A percentile compares a stretch with the other conserved stretches of the same genome.
These are phyloP conservation scores for Choanephora cucurbitarum DNA, from an alignment of 371 early-diverging fungal genomes.

Conservation along the genomic window DNA sequence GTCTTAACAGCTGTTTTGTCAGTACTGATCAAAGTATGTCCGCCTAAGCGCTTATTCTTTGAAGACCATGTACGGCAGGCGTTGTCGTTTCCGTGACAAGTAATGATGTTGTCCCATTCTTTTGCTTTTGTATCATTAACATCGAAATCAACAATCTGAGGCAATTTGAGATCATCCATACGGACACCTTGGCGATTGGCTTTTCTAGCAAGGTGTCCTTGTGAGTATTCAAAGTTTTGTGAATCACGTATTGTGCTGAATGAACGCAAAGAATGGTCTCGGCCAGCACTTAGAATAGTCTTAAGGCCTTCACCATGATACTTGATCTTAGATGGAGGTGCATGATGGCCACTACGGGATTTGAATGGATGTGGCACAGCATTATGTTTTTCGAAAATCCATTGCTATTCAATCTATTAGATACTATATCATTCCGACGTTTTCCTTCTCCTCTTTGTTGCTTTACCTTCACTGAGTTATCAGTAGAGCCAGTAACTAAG, in stretches of 20 bases:
- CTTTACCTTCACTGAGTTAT: conserved; percentile 86
- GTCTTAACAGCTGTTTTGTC: conserved; percentile 71
- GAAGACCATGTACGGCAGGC: conserved; percentile 84
- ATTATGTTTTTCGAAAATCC: conserved; percentile 91
- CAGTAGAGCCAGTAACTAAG: conserved; percentile 84
- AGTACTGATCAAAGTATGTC: conserved; percentile 59
- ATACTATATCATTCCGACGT: not conserved
- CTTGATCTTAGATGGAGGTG: conserved; percentile 79
- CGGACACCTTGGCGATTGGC: conserved; percentile 59
- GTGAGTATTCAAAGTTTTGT: conserved; percentile 82
- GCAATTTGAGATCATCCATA: conserved; percentile 71
- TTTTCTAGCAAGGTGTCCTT: conserved; percentile 66
- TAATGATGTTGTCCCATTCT: conserved; percentile 91
- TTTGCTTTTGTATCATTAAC: conserved; percentile 63
- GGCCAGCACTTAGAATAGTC: conserved; percentile 75
- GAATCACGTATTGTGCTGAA: conserved; percentile 87
- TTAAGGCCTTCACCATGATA: conserved; percentile 77
- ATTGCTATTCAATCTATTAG: conserved; percentile 57
- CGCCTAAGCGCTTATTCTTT: conserved; percentile 74
- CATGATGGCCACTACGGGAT: conserved; percentile 84
- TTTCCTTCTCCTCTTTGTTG: not conserved
- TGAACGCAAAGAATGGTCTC: conserved; percentile 80
- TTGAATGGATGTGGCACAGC: conserved; percentile 79
- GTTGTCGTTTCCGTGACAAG: conserved; percentile 77
- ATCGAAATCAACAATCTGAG: conserved; percentile 74